Percentiles rank a stretch among this genome's conserved stretches.
phyloP scores from a whole-genome alignment of 352 stramenopile genomes.

The Phytophthora vignae region DNA sequence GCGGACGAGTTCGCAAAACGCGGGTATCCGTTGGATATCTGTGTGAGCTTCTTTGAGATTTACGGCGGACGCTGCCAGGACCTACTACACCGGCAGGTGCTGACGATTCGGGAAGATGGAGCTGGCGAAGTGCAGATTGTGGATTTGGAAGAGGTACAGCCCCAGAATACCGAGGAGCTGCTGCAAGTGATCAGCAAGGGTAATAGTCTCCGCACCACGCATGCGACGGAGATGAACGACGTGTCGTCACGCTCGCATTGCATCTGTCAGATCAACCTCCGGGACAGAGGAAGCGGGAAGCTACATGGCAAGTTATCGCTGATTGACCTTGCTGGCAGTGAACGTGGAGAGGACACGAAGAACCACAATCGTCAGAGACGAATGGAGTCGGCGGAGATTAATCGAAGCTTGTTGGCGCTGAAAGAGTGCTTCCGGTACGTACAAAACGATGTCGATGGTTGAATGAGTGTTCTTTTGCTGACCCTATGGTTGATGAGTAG shows the following conservation, averaged over 20 bases:
- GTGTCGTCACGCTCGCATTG: constrained; percentile 95
- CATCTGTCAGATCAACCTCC: constrained; percentile 95
- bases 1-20: constrained; percentile 61
- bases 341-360: constrained; percentile 96
- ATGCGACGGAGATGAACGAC: constrained; percentile 97
- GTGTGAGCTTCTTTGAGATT: constrained; percentile 97
- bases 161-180: constrained; percentile 88
- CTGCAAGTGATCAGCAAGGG: constrained; percentile 94
- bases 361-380: constrained; percentile 93
- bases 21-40: constrained; percentile 82
- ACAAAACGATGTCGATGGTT: not conserved
- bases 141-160: constrained; percentile 93
- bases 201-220: constrained; percentile 94
- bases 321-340: constrained; percentile 97
- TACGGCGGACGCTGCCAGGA: constrained; percentile 97
- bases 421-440: constrained; percentile 96
- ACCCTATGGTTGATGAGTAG: constrained; percentile 29
- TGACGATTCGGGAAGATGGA: constrained; percentile 95
- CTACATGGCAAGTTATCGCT: constrained; percentile 94
- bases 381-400: constrained; percentile 98
- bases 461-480: not conserved
- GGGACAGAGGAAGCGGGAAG: constrained; percentile 53
- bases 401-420: constrained; percentile 96
- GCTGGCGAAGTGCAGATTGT: constrained; percentile 96
- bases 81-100: constrained; percentile 89